Evolutionary conservation across 192 early-diverging fungal genomes (phyloP).

Genomic region (Coemansia aciculifera): DNA sequence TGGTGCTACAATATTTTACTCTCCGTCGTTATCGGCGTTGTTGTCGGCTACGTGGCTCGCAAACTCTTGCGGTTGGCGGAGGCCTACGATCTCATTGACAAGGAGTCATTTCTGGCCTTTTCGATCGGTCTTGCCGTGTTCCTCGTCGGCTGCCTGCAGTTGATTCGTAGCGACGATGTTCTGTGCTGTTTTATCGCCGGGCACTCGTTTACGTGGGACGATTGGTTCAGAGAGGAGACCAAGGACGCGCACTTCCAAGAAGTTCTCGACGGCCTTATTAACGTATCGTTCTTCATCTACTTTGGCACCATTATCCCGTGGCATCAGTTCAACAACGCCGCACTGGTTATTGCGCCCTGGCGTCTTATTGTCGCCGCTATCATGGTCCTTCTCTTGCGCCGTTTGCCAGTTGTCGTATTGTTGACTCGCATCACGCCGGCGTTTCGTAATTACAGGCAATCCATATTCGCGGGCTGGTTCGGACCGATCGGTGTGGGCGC

Average conservation of each 20-base stretch:
- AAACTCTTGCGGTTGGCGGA: conserved; percentile 72
- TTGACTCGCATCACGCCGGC: conserved; percentile 70
- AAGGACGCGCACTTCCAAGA: conserved; percentile 90
- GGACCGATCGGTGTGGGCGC: conserved; percentile 83
- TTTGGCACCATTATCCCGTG: conserved; percentile 82
- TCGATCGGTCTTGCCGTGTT: conserved; percentile 77
- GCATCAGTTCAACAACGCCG: conserved; percentile 65
- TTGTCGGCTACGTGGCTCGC: conserved; percentile 71
- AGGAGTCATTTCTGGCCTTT: conserved; percentile 84
- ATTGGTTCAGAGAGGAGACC: conserved; percentile 87
- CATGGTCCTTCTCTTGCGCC: conserved; percentile 68
- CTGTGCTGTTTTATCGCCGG: conserved; percentile 79
- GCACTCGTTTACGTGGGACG: conserved; percentile 85
- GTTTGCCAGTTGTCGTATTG: conserved; percentile 70
- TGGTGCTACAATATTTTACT: conserved; percentile 84
- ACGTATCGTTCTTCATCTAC: conserved; percentile 87
- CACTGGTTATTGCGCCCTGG: conserved; percentile 66
- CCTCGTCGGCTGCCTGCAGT: conserved; percentile 66
- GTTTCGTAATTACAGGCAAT: conserved; percentile 70
- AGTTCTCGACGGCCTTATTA: conserved; percentile 87
- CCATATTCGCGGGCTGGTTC: conserved; percentile 88
- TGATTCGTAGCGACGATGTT: conserved; percentile 73
- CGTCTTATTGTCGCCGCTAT: conserved; percentile 69
- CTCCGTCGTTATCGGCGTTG: conserved; percentile 70
- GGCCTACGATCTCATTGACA: conserved; percentile 78